Conservation (phyloP, 768 basidiomycete species). For the Lentinula aciculospora region DNA sequence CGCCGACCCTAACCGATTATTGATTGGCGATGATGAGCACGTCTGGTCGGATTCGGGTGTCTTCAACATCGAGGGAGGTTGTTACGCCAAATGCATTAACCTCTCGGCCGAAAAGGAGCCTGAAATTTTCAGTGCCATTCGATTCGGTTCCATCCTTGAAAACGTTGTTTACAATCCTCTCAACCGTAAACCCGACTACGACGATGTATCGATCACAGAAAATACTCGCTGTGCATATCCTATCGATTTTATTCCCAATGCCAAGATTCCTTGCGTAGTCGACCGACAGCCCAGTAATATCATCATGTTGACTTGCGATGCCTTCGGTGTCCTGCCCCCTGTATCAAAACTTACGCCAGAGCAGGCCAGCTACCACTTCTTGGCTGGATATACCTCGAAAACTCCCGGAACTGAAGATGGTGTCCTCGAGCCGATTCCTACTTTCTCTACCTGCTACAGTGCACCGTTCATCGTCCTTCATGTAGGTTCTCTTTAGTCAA, state of each 20-base stretch:
- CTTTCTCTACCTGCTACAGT: slow-evolving; percentile 98
- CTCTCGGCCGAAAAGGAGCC: slow-evolving; percentile 97
- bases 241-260: slow-evolving; percentile 95
- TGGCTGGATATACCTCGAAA: slow-evolving; percentile 97
- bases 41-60: slow-evolving; percentile 99
- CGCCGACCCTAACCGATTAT: slow-evolving; percentile 86
- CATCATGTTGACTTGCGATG: slow-evolving; percentile 97
- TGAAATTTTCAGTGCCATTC: slow-evolving; percentile 93
- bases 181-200: slow-evolving; percentile 85
- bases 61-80: slow-evolving; percentile 99
- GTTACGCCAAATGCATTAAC: slow-evolving; percentile 98
- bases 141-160: slow-evolving; percentile 95
- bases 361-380: slow-evolving; percentile 97
- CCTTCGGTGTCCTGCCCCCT: slow-evolving; percentile 96
- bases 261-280: slow-evolving; percentile 88
- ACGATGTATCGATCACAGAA: slow-evolving; percentile 95
- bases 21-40: slow-evolving; percentile 99
- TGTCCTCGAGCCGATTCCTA: slow-evolving; percentile 95
- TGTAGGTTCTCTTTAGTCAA: slow-evolving; percentile 32
- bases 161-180: slow-evolving; percentile 95
- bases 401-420: slow-evolving; percentile 99
- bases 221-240: slow-evolving; percentile 99
- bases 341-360: slow-evolving; percentile 88
- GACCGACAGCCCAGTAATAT: slow-evolving; percentile 88
- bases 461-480: slow-evolving; percentile 99